phyloP scores from a whole-genome alignment of 305 asterid species.

The Plantago coronopus region DNA sequence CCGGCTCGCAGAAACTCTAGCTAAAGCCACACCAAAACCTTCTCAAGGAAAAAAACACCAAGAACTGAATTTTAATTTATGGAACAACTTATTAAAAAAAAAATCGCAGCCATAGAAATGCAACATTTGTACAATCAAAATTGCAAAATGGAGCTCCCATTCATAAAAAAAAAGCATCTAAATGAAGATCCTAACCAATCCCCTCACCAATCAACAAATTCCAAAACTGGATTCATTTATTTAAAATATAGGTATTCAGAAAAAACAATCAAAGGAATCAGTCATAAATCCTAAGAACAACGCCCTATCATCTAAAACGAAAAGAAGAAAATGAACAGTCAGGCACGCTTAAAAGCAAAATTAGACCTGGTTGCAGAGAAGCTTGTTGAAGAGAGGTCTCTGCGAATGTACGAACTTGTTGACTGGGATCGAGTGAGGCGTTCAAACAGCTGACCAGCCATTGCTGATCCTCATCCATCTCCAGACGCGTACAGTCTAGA shows the following conservation, averaged over 20 bases:
- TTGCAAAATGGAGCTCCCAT: not conserved
- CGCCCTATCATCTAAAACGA: not conserved
- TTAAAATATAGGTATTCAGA: not conserved
- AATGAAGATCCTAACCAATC: too few species aligned
- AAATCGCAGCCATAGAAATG: not conserved
- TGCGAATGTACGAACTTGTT: conserved; percentile 75
- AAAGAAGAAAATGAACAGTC: not conserved
- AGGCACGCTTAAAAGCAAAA: not conserved
- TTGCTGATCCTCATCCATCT: conserved; percentile 73
- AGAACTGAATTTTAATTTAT: too few species aligned
- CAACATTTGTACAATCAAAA: not conserved
- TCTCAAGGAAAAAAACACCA: conserved; percentile 15
- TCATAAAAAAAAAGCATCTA: too few species aligned
- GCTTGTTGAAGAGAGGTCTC: conserved; percentile 89
- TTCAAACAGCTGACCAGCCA: conserved; percentile 84
- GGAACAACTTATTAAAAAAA: conserved; percentile 17
- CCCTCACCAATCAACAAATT: conserved; percentile 2
- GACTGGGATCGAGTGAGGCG: conserved; percentile 83
- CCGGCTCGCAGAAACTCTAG: conserved; percentile 65
- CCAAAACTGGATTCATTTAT: not conserved
- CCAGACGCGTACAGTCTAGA: not conserved
- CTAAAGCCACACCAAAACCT: conserved; percentile 89
- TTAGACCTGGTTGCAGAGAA: conserved; percentile 67
- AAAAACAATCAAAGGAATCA: not conserved
- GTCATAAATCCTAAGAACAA: not conserved